Evolutionary conservation across 1,284 basidiomycete genomes (phyloP).

Genomic region (Puccinia hordei): DNA sequence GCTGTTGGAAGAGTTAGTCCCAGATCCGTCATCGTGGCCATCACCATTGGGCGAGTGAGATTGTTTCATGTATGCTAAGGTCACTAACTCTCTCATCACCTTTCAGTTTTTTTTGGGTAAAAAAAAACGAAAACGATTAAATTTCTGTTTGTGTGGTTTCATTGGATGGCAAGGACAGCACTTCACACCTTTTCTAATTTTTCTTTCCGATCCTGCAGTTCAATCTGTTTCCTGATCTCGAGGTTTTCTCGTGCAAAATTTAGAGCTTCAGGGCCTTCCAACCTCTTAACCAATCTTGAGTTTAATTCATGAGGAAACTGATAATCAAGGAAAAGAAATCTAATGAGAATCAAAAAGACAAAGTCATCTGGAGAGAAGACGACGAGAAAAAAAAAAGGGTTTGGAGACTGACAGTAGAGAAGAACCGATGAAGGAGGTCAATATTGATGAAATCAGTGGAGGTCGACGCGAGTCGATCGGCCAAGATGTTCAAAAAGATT

Average conservation of each 20-base stretch:
- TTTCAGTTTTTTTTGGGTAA: neutral
- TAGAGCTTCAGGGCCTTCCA: constrained; percentile 80
- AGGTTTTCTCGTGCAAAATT: constrained; percentile 95
- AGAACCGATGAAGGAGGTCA: constrained; percentile 40
- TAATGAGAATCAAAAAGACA: neutral
- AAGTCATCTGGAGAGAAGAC: neutral
- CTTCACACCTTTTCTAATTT: constrained; percentile 85
- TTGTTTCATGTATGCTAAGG: constrained; percentile 47
- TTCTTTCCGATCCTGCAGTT: constrained; percentile 93
- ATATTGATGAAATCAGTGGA: constrained; percentile 92
- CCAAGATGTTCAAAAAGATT: constrained; percentile 91
- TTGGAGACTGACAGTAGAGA: neutral
- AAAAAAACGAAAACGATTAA: neutral
- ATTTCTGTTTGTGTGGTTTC: neutral
- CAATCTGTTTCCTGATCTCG: constrained; percentile 78
- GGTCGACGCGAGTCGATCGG: constrained; percentile 94
- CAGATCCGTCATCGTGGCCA: neutral
- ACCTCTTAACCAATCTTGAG: constrained; percentile 85
- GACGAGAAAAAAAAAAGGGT: neutral
- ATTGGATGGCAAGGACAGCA: neutral
- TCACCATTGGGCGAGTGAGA: neutral
- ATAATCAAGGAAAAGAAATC: constrained; percentile 72
- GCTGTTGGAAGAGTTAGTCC: neutral
- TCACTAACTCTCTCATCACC: constrained; percentile 46
- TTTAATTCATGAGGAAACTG: constrained; percentile 59